Conservation (phyloP, 768 basidiomycete genomes). For the Naganishia kalamii region DNA sequence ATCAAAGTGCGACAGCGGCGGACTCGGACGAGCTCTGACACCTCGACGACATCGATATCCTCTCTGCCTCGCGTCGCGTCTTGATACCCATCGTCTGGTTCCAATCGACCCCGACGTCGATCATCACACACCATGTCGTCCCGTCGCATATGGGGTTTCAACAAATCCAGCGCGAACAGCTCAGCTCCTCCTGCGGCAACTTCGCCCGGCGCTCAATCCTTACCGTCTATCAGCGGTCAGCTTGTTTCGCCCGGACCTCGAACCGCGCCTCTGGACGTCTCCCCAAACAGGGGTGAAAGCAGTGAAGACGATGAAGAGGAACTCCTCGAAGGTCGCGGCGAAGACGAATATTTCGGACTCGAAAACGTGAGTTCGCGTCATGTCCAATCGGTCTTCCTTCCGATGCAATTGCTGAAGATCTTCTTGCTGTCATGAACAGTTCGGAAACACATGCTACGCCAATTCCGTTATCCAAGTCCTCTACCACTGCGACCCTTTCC, state of each 20-base stretch:
- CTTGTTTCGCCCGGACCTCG: background rate
- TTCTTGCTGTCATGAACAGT: slow-evolving; percentile 44
- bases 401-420: background rate
- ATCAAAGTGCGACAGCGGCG: too few species aligned
- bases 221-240: background rate
- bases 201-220: background rate
- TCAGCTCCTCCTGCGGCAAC: background rate
- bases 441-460: slow-evolving; percentile 97
- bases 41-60: too few species aligned
- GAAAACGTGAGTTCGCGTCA: slow-evolving; percentile 69
- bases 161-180: background rate
- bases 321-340: slow-evolving; percentile 27
- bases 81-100: too few species aligned
- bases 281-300: slow-evolving; percentile 19
- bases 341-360: slow-evolving; percentile 60
- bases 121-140: slow-evolving; percentile 3
- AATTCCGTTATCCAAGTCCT: slow-evolving; percentile 97
- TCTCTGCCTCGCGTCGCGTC: too few species aligned
- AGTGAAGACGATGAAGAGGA: slow-evolving; percentile 40
- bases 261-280: background rate
- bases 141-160: slow-evolving; percentile 18
- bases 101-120: too few species aligned
- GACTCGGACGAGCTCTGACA: too few species aligned
- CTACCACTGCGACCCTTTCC: slow-evolving; percentile 90
- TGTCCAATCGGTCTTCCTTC: background rate